Conservation (phyloP, 2,329 filamentous ascomycete species). For the Chrysoporthe cubensis region DNA sequence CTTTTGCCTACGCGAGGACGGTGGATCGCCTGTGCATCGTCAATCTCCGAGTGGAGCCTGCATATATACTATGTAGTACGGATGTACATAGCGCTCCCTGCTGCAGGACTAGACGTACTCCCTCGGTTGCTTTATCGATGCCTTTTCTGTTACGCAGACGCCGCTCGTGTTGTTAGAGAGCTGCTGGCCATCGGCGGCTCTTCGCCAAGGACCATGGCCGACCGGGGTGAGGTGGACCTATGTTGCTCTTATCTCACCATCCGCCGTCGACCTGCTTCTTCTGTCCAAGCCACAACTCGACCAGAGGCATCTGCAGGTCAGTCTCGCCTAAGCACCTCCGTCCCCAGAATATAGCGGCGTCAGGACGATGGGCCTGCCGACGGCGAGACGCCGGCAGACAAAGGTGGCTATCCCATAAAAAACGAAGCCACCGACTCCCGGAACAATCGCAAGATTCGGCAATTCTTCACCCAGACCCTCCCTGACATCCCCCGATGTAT, state of each 20-base stretch:
- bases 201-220: neutral
- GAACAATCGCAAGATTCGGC: slow-evolving; percentile 20
- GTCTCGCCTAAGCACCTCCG: neutral
- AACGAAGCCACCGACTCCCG: slow-evolving; percentile 19
- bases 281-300: slow-evolving; percentile 1
- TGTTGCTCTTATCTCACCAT: neutral
- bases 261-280: slow-evolving; percentile 12
- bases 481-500: slow-evolving; percentile 11
- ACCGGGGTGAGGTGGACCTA: neutral
- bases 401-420: neutral
- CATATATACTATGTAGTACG: neutral
- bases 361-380: neutral
- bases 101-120: slow-evolving; percentile 8
- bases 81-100: neutral
- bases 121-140: neutral
- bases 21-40: slow-evolving; percentile 9
- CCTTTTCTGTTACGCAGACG: neutral
- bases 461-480: slow-evolving; percentile 19
- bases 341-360: neutral
- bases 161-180: neutral
- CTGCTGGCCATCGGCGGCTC: slow-evolving; percentile 6
- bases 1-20: neutral
- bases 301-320: neutral
- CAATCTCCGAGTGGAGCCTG: neutral
- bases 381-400: neutral